Conservation (phyloP, 306 rosid species). For the Cicer cuneatum region DNA sequence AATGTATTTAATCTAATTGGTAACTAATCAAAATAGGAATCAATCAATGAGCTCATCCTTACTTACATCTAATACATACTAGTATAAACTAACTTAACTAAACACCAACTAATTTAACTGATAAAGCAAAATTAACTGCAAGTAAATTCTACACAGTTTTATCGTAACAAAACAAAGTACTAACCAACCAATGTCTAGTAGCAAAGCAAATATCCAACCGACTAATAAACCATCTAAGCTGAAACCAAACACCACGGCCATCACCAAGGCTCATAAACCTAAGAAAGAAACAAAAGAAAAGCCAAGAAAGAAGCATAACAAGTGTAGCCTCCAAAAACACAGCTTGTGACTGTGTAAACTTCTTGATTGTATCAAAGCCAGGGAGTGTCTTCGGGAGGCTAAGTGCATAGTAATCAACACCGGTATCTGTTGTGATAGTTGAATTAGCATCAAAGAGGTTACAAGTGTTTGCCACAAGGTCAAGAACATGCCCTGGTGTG, state of each 20-base stretch:
- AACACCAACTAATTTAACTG: conserved; percentile 16
- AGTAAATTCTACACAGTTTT: background rate
- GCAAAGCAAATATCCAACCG: conserved; percentile 91
- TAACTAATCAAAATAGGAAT: background rate
- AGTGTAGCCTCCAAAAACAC: conserved; percentile 92
- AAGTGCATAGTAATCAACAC: conserved; percentile 59
- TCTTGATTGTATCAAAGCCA: conserved; percentile 76
- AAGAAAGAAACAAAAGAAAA: conserved; percentile 63
- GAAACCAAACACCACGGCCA: conserved; percentile 78
- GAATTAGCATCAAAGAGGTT: conserved; percentile 55
- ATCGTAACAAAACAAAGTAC: conserved; percentile 13
- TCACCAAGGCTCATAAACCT: conserved; percentile 72
- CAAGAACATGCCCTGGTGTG: conserved; percentile 66
- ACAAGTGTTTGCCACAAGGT: conserved; percentile 51
- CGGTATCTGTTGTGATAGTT: conserved; percentile 54
- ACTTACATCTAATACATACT: background rate
- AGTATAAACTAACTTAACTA: background rate
- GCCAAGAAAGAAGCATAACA: conserved; percentile 80
- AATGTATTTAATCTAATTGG: background rate
- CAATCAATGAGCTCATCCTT: background rate
- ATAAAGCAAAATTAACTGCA: background rate
- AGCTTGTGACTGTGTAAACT: conserved; percentile 95
- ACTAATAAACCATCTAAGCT: conserved; percentile 85
- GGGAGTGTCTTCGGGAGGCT: conserved; percentile 66
- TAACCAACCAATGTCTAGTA: conserved; percentile 95